phyloP scores from a whole-genome alignment of 371 early-diverging fungal species.

The Lichtheimia hyalospora region DNA sequence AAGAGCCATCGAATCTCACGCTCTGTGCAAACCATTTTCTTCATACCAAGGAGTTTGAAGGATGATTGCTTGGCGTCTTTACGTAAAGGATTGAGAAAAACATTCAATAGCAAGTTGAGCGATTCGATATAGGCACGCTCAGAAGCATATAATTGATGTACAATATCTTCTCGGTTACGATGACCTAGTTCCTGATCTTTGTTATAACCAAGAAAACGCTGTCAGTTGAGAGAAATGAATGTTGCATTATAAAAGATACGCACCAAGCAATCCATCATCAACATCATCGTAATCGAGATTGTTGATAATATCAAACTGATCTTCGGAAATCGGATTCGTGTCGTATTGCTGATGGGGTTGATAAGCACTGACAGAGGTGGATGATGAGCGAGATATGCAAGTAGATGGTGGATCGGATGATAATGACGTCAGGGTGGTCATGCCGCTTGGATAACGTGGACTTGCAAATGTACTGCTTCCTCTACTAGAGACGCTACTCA shows the following conservation, averaged over 20 bases:
- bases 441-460: slow-evolving; percentile 18
- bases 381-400: slow-evolving; percentile 6
- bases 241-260: background rate
- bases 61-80: slow-evolving; percentile 32
- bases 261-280: slow-evolving; percentile 42
- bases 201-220: background rate
- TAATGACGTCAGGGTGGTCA: slow-evolving; percentile 10
- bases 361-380: slow-evolving; percentile 1
- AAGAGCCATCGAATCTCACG: slow-evolving; percentile 41
- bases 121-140: slow-evolving; percentile 35
- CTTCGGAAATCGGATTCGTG: slow-evolving; percentile 5
- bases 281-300: slow-evolving; percentile 44
- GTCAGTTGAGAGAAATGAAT: background rate
- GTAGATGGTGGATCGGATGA: slow-evolving; percentile 12
- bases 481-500: slow-evolving; percentile 18
- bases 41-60: slow-evolving; percentile 36
- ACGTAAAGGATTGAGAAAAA: slow-evolving; percentile 34
- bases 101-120: slow-evolving; percentile 18
- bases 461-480: slow-evolving; percentile 11
- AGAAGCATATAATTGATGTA: slow-evolving; percentile 31
- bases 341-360: slow-evolving; percentile 1
- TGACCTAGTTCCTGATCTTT: slow-evolving; percentile 39
- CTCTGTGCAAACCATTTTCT: slow-evolving; percentile 48
- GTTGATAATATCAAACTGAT: slow-evolving; percentile 42
- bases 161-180: slow-evolving; percentile 36